Base-by-base conservation (phyloP, 2,329 filamentous ascomycete species). In the Metarhizium anisopliae region DNA sequence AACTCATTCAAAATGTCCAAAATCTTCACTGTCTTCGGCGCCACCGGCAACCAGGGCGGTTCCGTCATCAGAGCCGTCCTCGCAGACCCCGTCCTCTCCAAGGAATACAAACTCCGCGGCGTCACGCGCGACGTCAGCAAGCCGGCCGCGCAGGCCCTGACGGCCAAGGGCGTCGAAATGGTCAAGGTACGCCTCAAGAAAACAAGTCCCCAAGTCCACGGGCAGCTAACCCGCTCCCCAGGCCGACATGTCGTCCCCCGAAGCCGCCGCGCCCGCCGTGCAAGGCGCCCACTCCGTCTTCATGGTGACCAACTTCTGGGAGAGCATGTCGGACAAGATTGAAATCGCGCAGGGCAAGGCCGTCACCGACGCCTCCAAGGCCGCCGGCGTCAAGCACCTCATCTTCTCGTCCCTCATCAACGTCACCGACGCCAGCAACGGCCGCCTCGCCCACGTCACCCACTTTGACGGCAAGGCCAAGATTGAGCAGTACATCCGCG, bases 381-480 rank as follows among this genome's bases (percentile, higher is more conserved):
- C 69, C 25, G 67, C 69, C 1, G 74, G 74, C 6, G 73, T 76
- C 2, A 62, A 76, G 61, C 74, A 77, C 57, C 65, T 77, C 49
- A 68, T 79, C 59, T 79, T 73, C 66, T 77, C 74, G 7, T 74
- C 74, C 7, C 68, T 78, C 42, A 64, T 73, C 42, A 62, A 76
- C 57, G 65, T 71, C 32, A 70, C 66, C 2, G 63, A 74, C 42
- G 61, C 65, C 3, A 69, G 71, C 45, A 66, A 67, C 0, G 76
- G 75, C 2, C 64, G 61, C 1, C 64, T 77, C 1, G 45, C 64
- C 3, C 60, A 71, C 18, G 73, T 78, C 6, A 58, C 67, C 51
- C 76, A 79, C 56, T 85, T 85, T 57, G 82, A 85, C 60, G 70
- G 68, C 57, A 85, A 85, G 64, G 77, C 79, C 32, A 67, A 77